Percentiles rank a stretch among this genome's conserved stretches.
phyloP scores from a whole-genome alignment of 768 basidiomycete genomes.

The Erythrobasidium yunnanense region DNA sequence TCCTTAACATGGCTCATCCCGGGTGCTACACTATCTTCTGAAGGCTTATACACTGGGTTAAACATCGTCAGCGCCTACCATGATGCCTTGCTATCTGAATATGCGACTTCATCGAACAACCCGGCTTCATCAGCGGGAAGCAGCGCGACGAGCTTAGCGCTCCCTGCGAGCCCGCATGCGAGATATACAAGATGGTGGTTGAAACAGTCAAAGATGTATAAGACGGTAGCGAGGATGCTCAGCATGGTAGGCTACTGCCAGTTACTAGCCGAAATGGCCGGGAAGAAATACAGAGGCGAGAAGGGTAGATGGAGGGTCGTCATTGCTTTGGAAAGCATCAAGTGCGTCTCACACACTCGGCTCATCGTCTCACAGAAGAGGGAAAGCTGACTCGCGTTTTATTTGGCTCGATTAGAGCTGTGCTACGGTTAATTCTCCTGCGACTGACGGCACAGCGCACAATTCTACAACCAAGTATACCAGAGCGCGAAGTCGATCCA shows the following conservation, averaged over 20 bases:
- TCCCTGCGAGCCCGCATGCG: constrained; percentile 51
- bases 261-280: constrained; percentile 78
- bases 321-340: constrained; percentile 65
- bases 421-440: constrained; percentile 62
- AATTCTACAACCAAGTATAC: constrained; percentile 33
- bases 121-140: constrained; percentile 41
- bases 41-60: constrained; percentile 78
- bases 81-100: constrained; percentile 61
- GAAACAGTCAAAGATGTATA: constrained; percentile 58
- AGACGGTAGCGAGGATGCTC: constrained; percentile 51
- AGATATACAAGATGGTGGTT: constrained; percentile 85
- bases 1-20: constrained; percentile 92
- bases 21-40: constrained; percentile 49
- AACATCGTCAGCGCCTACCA: constrained; percentile 88
- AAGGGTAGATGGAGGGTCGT: constrained; percentile 65
- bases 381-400: no score
- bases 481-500: constrained; percentile 37
- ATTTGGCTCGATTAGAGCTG: constrained; percentile 48
- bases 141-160: constrained; percentile 39
- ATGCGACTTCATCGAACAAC: constrained; percentile 52
- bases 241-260: constrained; percentile 70
- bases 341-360: constrained; percentile 50
- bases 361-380: constrained; percentile 21
- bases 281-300: constrained; percentile 53
- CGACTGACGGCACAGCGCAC: constrained; percentile 61